Evolutionary conservation across 1,139 yeast genomes (phyloP).

Genomic region (Nakaseomyces kungkrabaensis): DNA sequence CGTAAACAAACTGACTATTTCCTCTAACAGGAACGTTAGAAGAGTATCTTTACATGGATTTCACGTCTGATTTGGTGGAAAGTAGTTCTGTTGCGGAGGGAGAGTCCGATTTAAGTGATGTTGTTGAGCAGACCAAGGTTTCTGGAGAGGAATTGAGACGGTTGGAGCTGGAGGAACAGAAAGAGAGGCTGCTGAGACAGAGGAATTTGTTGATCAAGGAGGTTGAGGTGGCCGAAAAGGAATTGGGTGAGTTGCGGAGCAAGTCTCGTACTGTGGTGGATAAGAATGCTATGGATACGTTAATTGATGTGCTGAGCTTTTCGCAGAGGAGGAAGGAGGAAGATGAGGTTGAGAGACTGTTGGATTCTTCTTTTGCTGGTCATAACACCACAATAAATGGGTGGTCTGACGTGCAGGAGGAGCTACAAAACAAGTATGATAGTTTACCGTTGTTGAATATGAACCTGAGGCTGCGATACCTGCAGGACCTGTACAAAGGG

Average conservation of each 20-base stretch:
- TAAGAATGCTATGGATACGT: not conserved
- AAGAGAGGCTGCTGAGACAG: slow-evolving; percentile 11
- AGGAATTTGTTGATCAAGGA: slow-evolving; percentile 14
- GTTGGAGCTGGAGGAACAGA: slow-evolving; percentile 13
- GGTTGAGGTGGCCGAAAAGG: slow-evolving; percentile 6
- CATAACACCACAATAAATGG: not conserved
- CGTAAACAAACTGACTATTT: no score
- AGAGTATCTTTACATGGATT: slow-evolving; percentile 7
- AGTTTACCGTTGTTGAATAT: slow-evolving; percentile 22
- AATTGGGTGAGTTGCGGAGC: slow-evolving; percentile 5
- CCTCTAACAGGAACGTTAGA: no score
- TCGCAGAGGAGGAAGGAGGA: slow-evolving; percentile 6
- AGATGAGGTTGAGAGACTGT: not conserved
- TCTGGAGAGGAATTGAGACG: slow-evolving; percentile 11
- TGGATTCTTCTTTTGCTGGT: not conserved
- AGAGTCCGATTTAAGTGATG: not conserved
- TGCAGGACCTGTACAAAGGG: slow-evolving; percentile 10
- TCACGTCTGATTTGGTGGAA: slow-evolving; percentile 9
- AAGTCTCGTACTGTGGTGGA: slow-evolving; percentile 4
- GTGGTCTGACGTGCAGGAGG: slow-evolving; percentile 3
- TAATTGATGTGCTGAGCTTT: slow-evolving; percentile 4
- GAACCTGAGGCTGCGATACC: slow-evolving; percentile 14
- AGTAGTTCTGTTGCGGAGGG: not conserved
- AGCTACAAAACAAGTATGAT: slow-evolving; percentile 16
- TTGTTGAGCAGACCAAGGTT: not conserved